Evolutionary conservation across 2,329 filamentous ascomycete genomes (phyloP), one percentile per base, ranked within the genome.

Genomic region (Acephala macrosclerotiorum): DNA sequence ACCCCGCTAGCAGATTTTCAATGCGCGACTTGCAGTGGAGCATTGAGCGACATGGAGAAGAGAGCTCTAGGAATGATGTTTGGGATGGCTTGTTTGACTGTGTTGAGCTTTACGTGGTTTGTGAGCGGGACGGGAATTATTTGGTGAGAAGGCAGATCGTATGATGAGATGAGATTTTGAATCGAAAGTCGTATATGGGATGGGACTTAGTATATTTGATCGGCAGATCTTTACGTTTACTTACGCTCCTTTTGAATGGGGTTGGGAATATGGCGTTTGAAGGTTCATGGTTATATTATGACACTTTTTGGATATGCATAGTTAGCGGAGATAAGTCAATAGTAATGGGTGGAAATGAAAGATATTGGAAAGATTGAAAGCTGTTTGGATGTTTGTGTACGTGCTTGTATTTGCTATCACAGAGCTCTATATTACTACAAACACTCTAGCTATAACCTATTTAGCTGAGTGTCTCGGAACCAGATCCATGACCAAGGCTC

Each of bases 21-120:
- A 60, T 90, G 88, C 72, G 80, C 82, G 1, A 86, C 84, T 22
- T 90, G 88, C 55, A 87, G 82, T 71, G 82, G 79, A 14, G 87
- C 83, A 22, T 62, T 82, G 26, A 80, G 82, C 16, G 77, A 79
- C 55, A 77, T 83, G 64, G 82, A 87, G 66, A 77, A 75, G 66
- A 80, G 81, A 49, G 83, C 83, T 1, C 40, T 88, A 9, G 79
- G 81, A 6, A 81, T 88, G 63, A 83, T 83, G 40, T 53, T 86
- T 58, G 79, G 80, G 14, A 88, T 89, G 84, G 82, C 83, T 70
- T 58, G 84, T 36, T 74, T 87, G 51, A 89, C 87, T 1, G 79
- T 89, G 3, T 69, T 86, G 35, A 87, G 84, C 74, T 89, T 90
- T 70, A 89, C 87, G 35, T 89, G 87, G 87, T 89, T 89, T 71